These are phyloP conservation scores for Chytridium lagenaria DNA, from an alignment of 371 early-diverging fungal species.

Conservation along the genomic window DNA sequence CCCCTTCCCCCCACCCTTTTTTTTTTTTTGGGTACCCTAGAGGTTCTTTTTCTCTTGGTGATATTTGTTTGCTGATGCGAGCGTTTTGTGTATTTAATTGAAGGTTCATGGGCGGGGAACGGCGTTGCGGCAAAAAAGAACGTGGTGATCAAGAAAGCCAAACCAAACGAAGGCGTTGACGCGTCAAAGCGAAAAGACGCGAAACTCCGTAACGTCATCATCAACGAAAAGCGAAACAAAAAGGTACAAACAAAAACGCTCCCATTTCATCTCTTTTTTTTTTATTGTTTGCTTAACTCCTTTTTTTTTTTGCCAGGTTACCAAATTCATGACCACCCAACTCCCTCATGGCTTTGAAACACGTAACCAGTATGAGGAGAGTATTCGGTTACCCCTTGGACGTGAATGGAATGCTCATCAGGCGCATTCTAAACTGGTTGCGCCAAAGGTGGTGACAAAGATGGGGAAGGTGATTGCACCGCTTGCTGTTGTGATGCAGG, in stretches of 20 bases:
- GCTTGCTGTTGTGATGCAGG: too few relatives aligned
- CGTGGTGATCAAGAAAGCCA: conserved; percentile 63
- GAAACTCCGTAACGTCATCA: conserved; percentile 85
- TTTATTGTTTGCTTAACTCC: conserved; percentile 13
- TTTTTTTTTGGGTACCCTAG: too few relatives aligned
- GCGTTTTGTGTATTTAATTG: too few relatives aligned
- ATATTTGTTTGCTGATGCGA: background rate
- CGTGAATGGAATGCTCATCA: conserved; percentile 92
- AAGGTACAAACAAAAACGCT: conserved; percentile 60
- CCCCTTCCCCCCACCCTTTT: too few relatives aligned
- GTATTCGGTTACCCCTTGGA: conserved; percentile 86
- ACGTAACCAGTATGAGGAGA: conserved; percentile 86
- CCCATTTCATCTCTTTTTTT: conserved; percentile 3
- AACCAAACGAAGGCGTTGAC: conserved; percentile 67
- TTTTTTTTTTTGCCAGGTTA: conserved; percentile 51
- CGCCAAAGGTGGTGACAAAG: conserved; percentile 84
- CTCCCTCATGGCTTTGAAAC: conserved; percentile 89
- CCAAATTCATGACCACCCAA: conserved; percentile 72
- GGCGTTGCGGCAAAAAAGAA: conserved; percentile 66
- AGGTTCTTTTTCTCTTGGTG: background rate
- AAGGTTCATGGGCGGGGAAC: conserved; percentile 87
- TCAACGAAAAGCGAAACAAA: conserved; percentile 83
- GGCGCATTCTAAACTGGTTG: conserved; percentile 72
- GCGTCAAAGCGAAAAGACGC: conserved; percentile 77
- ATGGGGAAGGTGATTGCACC: too few relatives aligned